Evolutionary conservation across 495 filamentous ascomycete species (phyloP), one percentile per base, ranked within the genome.

Genomic region (Neurospora sp.): DNA sequence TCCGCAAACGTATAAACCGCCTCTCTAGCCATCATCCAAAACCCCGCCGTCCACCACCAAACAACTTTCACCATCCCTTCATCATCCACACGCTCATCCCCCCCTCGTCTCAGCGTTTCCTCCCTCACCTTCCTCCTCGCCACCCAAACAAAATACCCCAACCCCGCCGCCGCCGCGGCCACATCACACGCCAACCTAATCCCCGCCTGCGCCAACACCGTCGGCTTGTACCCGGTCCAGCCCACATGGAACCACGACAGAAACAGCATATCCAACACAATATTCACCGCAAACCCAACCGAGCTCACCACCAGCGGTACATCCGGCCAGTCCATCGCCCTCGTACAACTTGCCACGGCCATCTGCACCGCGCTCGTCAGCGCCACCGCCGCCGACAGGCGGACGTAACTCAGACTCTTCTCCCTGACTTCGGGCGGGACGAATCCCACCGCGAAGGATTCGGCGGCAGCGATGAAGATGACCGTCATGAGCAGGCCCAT

Each of bases 271-370:
- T 94, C 92, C 1, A 93, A 83, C 16, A 92, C 73, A 69, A 93
- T 93, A 77, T 93, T 93, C 70, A 92, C 78, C 6, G 82, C 80
- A 72, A 91, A 89, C 73, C 91, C 91, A 12, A 84, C 83, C 0
- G 83, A 84, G 77, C 86, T 92, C 77, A 93, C 92, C 27, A 93
- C 74, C 0, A 94, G 80, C 11, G 92, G 91, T 2, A 94, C 88
- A 77, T 93, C 91, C 1, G 92, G 92, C 72, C 88, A 86, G 81
- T 93, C 91, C 35, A 93, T 82, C 2, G 91, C 88, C 71, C 92
- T 81, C 4, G 91, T 93, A 4, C 85, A 85, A 14, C 82, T 80
- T 3, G 88, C 85, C 2, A 93, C 88, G 0, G 91, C 89, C 6
- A 86, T 87, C 80, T 93, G 87, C 6, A 93, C 82, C 0, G 92